Evolutionary conservation across 805 yeast genomes (phyloP), one percentile per base, ranked within the genome.

Genomic region (Wickerhamomyces ciferrii): DNA sequence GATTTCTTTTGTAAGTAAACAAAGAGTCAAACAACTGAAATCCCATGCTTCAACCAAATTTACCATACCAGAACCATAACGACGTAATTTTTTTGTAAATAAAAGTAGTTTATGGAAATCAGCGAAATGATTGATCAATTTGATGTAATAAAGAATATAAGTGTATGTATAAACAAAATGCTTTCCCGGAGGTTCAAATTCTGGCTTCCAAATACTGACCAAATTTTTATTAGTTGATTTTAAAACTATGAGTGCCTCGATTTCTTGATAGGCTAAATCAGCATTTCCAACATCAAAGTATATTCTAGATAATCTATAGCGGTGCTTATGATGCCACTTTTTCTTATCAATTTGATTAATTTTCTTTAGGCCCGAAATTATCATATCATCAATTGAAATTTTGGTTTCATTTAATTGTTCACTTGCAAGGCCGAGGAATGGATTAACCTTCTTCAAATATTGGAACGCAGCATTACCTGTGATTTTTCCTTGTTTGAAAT

Each of bases 131-230:
- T 72, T 67, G 21, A 87, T 62, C 21, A 91, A 57, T 20, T 75
- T 76, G 41, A 85, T 74, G 54, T 74, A 83, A 58, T 83, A 85
- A 41, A 68, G 61, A 20, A 87, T 76, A 59, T 94, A 92, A 45
- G 81, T 79, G 52, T 72, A 75, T 29, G 84, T 83, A 64, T 85
- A 89, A 11, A 79, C 80, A 61, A 90, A 92, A 64, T 92, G 97
- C 54, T 87, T 88, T 0, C 99, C 99, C 0, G 97, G 94, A 19
- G 95, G 67, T 62, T 95, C 99, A 55, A 73, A 63, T 42, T 90
- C 96, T 0, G 97, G 96, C 55, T 89, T 89, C 98, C 99, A 94
- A 47, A 94, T 87, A 53, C 80, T 84, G 1, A 91, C 79, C 35
- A 94, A 72, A 11, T 84, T 79, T 58, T 89, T 86, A 39, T 81